Conservation (phyloP, 2,329 filamentous ascomycete species). For the Bisporella sp. region DNA sequence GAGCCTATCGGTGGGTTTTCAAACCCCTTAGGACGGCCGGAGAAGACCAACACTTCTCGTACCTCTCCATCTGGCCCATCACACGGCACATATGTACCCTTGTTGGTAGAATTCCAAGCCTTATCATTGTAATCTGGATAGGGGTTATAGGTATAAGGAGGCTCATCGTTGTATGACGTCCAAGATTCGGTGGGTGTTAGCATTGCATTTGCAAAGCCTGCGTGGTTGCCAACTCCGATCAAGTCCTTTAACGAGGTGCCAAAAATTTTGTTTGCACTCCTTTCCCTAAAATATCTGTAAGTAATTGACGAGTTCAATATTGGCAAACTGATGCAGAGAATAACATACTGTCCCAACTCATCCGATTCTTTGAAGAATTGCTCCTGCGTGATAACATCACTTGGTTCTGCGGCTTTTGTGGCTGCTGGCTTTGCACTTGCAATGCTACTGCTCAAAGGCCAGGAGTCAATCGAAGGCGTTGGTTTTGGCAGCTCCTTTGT, state of each 20-base stretch:
- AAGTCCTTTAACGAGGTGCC: constrained; percentile 47
- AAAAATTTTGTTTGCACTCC: constrained; percentile 46
- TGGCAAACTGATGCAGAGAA: constrained; percentile 3
- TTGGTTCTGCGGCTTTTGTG: background rate
- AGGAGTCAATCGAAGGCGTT: background rate
- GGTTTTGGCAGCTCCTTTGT: background rate
- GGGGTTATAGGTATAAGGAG: constrained; percentile 56
- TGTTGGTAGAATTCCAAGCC: constrained; percentile 48
- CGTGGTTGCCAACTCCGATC: constrained; percentile 27
- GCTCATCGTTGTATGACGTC: constrained; percentile 38
- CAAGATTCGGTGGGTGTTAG: constrained; percentile 26
- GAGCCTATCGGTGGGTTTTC: constrained; percentile 57
- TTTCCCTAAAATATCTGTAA: constrained; percentile 28
- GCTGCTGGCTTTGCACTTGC: background rate
- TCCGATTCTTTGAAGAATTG: constrained; percentile 16
- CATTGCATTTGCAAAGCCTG: constrained; percentile 27
- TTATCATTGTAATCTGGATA: constrained; percentile 64
- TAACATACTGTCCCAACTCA: constrained; percentile 13
- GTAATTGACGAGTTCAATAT: constrained; percentile 11
- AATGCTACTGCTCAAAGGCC: background rate
- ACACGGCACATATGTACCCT: constrained; percentile 56
- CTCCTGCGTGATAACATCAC: background rate
- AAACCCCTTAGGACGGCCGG: constrained; percentile 50
- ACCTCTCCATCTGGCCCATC: constrained; percentile 45
- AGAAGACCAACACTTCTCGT: constrained; percentile 59